Evolutionary conservation across 2,329 filamentous ascomycete species (phyloP).

Genomic region (Colletotrichum coccodes): DNA sequence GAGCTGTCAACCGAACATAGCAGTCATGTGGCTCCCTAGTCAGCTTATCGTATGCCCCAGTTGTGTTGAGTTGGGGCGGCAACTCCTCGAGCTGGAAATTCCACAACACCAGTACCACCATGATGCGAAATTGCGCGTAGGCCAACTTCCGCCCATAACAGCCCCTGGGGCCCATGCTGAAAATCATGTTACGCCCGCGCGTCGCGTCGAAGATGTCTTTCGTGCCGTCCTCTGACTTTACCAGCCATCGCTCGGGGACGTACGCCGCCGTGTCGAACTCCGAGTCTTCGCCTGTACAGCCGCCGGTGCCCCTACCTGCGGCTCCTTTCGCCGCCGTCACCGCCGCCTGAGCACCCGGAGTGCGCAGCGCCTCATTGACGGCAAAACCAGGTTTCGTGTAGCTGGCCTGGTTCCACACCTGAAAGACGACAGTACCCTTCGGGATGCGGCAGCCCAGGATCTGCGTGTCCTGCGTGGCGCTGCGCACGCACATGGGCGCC

Average conservation of each 20-base stretch:
- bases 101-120: slow-evolving; percentile 43
- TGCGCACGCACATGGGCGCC: slow-evolving; percentile 37
- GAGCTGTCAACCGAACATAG: slow-evolving; percentile 16
- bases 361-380: slow-evolving; percentile 41
- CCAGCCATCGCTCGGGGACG: slow-evolving; percentile 50
- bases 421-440: slow-evolving; percentile 37
- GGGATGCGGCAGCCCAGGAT: slow-evolving; percentile 41
- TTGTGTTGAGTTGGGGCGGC: slow-evolving; percentile 10
- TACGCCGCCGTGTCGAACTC: slow-evolving; percentile 40
- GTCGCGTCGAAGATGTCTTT: slow-evolving; percentile 40
- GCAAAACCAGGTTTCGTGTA: slow-evolving; percentile 39
- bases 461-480: slow-evolving; percentile 38
- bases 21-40: slow-evolving; percentile 26
- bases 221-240: slow-evolving; percentile 23
- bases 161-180: slow-evolving; percentile 47
- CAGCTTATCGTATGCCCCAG: slow-evolving; percentile 17
- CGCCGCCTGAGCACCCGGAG: slow-evolving; percentile 19
- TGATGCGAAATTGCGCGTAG: slow-evolving; percentile 45
- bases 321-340: slow-evolving; percentile 35
- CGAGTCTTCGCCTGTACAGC: neutral
- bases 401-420: slow-evolving; percentile 34
- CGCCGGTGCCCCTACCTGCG: slow-evolving; percentile 40
- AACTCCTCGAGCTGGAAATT: slow-evolving; percentile 18
- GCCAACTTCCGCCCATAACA: slow-evolving; percentile 51
- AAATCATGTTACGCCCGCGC: slow-evolving; percentile 47